phyloP scores from a whole-genome alignment of 2,329 filamentous ascomycete species.

The Rhynchosporium agropyri region DNA sequence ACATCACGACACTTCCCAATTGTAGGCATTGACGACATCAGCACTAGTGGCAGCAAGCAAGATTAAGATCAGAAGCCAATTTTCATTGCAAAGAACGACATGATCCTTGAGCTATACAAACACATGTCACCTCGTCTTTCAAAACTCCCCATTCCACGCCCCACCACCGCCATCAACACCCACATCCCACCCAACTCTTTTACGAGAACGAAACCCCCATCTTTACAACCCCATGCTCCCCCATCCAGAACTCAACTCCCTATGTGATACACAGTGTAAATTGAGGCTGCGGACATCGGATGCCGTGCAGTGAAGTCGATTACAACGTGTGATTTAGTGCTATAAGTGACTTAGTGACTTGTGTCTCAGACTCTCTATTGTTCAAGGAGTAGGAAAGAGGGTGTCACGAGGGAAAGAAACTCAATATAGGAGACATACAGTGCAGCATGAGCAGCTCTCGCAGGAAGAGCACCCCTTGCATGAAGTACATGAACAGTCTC shows the following conservation, averaged over 20 bases:
- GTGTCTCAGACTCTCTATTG: background rate
- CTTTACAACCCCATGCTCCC: background rate
- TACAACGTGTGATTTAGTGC: background rate
- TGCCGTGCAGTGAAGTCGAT: background rate
- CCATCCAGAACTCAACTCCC: background rate
- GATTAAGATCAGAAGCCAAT: too few species aligned
- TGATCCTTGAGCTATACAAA: too few species aligned
- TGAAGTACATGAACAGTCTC: conserved; percentile 5
- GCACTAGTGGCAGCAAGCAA: too few species aligned
- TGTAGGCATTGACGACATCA: too few species aligned
- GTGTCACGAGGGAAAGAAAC: too few species aligned
- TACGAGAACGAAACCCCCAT: too few species aligned
- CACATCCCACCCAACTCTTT: background rate
- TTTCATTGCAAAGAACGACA: too few species aligned
- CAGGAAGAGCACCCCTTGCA: conserved; percentile 11
- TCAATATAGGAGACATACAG: background rate
- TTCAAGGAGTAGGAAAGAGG: background rate
- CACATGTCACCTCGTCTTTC: too few species aligned
- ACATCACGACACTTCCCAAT: too few species aligned
- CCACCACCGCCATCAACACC: background rate
- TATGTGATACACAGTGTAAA: too few species aligned
- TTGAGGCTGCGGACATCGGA: background rate
- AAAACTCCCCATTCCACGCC: background rate
- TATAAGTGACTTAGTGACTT: background rate
- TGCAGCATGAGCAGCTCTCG: conserved; percentile 19